Evolutionary conservation across 2,329 filamentous ascomycete genomes (phyloP), one percentile per base, ranked within the genome.

Genomic region (Didymella arachidicola): DNA sequence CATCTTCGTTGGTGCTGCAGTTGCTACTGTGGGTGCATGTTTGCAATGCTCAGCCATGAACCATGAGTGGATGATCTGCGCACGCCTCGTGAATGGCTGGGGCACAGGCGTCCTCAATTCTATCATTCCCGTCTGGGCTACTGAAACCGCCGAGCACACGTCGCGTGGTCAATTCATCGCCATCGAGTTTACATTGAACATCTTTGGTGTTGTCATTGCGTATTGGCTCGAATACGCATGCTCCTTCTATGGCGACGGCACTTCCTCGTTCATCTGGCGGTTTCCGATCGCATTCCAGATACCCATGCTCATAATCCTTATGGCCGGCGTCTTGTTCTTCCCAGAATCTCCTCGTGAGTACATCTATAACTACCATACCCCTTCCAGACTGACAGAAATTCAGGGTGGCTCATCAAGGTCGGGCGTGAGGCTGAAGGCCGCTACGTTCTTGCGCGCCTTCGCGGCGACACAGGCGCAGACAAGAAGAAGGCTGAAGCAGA

Each of bases 231-330:
- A 79, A 50, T 80, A 73, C 62, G 87, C 86, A 2, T 79, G 86
- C 10, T 86, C 85, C 0, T 89, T 86, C 68, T 83, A 87, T 63
- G 82, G 87, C 57, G 80, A 82, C 32, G 85, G 85, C 11, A 78
- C 77, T 1, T 87, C 85, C 0, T 77, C 83, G 0, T 83, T 90
- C 66, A 82, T 83, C 39, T 90, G 88, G 87, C 79, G 88, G 4
- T 91, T 91, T 63, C 88, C 87, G 0, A 84, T 91, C 56, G 87
- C 86, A 0, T 90, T 91, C 73, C 88, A 91, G 67, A 89, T 90
- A 32, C 73, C 89, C 0, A 86, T 87, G 16, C 80, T 91, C 0
- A 64, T 90, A 2, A 45, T 84, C 0, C 79, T 90, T 0, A 79
- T 90, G 53, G 69, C 64, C 0, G 71, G 80, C 2, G 83, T 89